These are phyloP conservation scores for Paracoccidioides brasiliensis DNA, from an alignment of 2,329 filamentous ascomycete species.

Conservation along the genomic window DNA sequence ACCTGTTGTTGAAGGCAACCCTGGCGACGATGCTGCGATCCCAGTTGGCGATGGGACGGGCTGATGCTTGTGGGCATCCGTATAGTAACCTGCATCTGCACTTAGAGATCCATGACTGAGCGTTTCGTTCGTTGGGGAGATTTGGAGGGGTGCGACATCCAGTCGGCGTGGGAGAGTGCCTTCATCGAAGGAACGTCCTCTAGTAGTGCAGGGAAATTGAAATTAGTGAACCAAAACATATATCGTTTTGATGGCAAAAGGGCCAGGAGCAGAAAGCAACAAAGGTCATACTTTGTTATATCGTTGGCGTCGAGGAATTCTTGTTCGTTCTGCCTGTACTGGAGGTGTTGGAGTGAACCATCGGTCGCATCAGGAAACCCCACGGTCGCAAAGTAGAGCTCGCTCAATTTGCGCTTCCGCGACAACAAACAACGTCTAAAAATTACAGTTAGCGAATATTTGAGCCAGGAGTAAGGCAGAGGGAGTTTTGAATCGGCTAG, in stretches of 20 bases:
- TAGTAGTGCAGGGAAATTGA: constrained; percentile 17
- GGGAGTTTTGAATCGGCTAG: constrained; percentile 16
- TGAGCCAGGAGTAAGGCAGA: constrained; percentile 10
- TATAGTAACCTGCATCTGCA: background rate
- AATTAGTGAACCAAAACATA: constrained; percentile 1
- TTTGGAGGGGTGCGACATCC: constrained; percentile 11
- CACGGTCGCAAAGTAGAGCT: constrained; percentile 72
- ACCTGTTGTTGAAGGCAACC: background rate
- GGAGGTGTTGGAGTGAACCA: constrained; percentile 44
- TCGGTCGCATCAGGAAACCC: constrained; percentile 36
- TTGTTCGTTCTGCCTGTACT: constrained; percentile 37
- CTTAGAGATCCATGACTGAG: constrained; percentile 1
- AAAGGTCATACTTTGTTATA: constrained; percentile 40
- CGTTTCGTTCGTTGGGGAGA: background rate
- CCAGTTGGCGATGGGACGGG: background rate
- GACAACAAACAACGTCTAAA: constrained; percentile 51
- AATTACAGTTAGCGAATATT: constrained; percentile 26
- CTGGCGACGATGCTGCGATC: background rate
- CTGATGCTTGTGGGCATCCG: background rate
- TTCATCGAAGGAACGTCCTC: constrained; percentile 46
- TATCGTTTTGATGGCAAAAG: background rate
- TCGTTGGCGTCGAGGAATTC: constrained; percentile 46
- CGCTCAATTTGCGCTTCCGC: constrained; percentile 81
- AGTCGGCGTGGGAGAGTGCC: constrained; percentile 36
- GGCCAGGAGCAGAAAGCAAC: constrained; percentile 6